Evolutionary conservation across 495 filamentous ascomycete species (phyloP).

Genomic region (Articulospora tetracladia): DNA sequence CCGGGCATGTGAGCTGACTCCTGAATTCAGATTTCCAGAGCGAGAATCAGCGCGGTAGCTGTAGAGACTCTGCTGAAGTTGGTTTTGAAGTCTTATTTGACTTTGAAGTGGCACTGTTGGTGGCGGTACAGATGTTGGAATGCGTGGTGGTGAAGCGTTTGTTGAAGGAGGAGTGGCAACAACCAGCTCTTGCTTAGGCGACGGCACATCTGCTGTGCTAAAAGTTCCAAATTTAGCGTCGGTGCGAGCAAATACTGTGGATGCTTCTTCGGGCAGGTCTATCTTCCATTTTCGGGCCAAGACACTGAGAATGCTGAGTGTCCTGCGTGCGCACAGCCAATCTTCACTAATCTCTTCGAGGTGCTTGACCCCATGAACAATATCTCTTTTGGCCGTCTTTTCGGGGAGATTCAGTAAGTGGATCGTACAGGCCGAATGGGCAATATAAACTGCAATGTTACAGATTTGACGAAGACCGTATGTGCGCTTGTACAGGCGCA

Average conservation of each 20-base stretch:
- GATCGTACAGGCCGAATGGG: conserved; percentile 88
- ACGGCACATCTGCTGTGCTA: conserved; percentile 53
- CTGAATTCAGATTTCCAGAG: not conserved
- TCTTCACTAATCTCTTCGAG: conserved; percentile 94
- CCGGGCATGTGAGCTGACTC: not conserved
- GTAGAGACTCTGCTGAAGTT: conserved; percentile 17
- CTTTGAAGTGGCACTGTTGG: not conserved
- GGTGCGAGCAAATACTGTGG: conserved; percentile 62
- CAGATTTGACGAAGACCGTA: conserved; percentile 90
- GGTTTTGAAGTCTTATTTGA: conserved; percentile 7
- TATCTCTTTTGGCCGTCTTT: conserved; percentile 81
- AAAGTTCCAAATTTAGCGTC: conserved; percentile 51
- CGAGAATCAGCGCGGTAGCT: conserved; percentile 12
- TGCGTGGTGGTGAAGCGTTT: conserved; percentile 9
- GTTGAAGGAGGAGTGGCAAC: conserved; percentile 16
- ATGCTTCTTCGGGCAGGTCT: conserved; percentile 79
- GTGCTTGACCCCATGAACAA: conserved; percentile 85
- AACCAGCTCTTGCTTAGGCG: conserved; percentile 30
- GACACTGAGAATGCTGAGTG: conserved; percentile 78
- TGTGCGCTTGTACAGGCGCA: conserved; percentile 87
- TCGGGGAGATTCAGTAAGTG: conserved; percentile 91
- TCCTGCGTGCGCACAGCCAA: conserved; percentile 86
- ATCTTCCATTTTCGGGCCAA: conserved; percentile 88
- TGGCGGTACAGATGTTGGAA: conserved; percentile 1
- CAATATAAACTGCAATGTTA: conserved; percentile 94